These are phyloP conservation scores for Thymus quinquecostatus DNA, from an alignment of 257 asterid species.

Conservation along the genomic window DNA sequence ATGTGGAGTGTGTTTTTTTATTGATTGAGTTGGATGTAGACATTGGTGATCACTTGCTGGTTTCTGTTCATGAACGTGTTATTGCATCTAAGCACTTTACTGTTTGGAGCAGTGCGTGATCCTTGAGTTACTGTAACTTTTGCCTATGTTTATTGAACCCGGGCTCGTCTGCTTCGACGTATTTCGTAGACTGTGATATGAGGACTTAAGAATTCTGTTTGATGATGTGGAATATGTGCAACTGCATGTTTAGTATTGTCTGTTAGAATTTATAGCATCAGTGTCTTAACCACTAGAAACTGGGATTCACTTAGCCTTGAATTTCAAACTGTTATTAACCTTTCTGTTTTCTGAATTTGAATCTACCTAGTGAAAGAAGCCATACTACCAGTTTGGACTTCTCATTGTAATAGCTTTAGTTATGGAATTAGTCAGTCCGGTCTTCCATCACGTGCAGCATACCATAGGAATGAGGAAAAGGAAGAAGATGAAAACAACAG, in stretches of 20 bases:
- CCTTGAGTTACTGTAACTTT: conserved; percentile 11
- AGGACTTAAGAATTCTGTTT: conserved; percentile 1
- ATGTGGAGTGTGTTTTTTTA: neutral
- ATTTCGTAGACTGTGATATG: conserved; percentile 4
- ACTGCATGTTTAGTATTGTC: neutral
- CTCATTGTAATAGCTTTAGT: conserved; percentile 3
- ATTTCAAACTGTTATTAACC: conserved; percentile 8
- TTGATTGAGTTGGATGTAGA: conserved; percentile 12
- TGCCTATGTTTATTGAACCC: neutral
- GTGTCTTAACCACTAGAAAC: neutral
- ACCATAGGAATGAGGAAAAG: neutral
- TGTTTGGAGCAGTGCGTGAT: conserved; percentile 18
- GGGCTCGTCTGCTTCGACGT: conserved; percentile 15
- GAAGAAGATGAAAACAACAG: conserved; percentile 16
- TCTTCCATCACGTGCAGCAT: neutral
- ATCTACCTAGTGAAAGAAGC: neutral
- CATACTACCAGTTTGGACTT: neutral
- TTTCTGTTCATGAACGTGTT: neutral
- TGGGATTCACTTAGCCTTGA: neutral
- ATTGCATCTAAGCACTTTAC: conserved; percentile 1
- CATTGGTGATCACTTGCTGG: conserved; percentile 10
- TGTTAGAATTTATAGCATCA: neutral
- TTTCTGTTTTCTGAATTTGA: conserved; percentile 6
- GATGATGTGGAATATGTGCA: neutral
- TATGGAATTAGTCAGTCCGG: conserved; percentile 13